Evolutionary conservation across 2,329 filamentous ascomycete genomes (phyloP).

Genomic region (Penicillium sp.): DNA sequence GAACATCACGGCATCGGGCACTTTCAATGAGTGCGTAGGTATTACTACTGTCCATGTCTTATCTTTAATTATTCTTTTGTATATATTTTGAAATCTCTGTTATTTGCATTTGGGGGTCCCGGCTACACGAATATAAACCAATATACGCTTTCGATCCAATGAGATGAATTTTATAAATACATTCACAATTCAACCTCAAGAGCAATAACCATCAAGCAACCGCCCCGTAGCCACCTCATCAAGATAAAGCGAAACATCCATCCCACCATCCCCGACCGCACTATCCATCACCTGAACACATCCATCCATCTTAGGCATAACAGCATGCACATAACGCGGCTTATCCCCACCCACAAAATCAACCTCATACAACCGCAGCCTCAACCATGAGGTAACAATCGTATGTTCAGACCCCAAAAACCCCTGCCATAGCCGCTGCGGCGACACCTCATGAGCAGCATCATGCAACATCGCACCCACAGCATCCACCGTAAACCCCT

Average conservation of each 20-base stretch:
- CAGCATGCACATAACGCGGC: conserved; percentile 43
- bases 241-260: conserved; percentile 20
- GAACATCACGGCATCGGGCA: conserved; percentile 17
- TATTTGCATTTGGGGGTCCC: not conserved
- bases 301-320: conserved; percentile 48
- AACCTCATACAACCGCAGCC: conserved; percentile 34
- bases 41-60: not conserved
- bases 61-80: not conserved
- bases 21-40: conserved; percentile 23
- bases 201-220: not conserved
- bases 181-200: not conserved
- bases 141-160: not conserved
- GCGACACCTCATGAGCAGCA: conserved; percentile 45
- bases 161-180: not conserved
- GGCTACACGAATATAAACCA: not conserved
- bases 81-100: not conserved
- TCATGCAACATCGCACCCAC: conserved; percentile 47
- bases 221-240: conserved; percentile 4
- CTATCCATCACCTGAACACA: conserved; percentile 46
- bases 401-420: conserved; percentile 48
- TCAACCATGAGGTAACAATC: conserved; percentile 48
- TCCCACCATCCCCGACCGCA: conserved; percentile 11
- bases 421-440: conserved; percentile 51
- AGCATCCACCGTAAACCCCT: conserved; percentile 39
- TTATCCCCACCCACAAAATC: conserved; percentile 38